Evolutionary conservation across 129 eudicot species (phyloP), one percentile per base, ranked within the genome.

Genomic region (Oenanthe sinensis): DNA sequence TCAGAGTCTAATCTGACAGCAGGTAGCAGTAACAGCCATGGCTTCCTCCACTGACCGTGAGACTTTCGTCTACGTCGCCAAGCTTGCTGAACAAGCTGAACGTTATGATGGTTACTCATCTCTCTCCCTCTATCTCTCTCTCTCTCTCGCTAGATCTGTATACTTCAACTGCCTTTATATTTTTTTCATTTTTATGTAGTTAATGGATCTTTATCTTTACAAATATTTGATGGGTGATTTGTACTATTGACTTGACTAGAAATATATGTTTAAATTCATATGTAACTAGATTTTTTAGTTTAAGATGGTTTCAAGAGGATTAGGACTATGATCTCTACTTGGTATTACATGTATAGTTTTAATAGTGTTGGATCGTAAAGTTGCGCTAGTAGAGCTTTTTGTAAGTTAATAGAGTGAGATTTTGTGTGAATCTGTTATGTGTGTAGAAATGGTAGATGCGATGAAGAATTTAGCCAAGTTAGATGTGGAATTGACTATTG

Each of bases 401-500:
- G 2, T 11, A 28, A 65, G 17, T 65, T 65, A 65, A 4, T 65
- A 26, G 28, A 26, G 8, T 65, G 71, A 65, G 36, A 65, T 26
- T 12, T 65, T 28, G 40, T 65, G 42, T 26, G 42, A 28, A 65
- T 62, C 17, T 73, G 22, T 73, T 44, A 12, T 72, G 47, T 74
- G 40, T 74, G 77, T 47, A 88, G 92, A 88, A 78, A 88, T 88
- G 92, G 92, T 88, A 78, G 92, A 85, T 5, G 69, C 89, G 8
- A 88, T 88, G 92, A 88, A 88, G 85, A 86, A 84, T 33, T 84
- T 88, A 55, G 89, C 92, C 13, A 84, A 79, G 14, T 78, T 88
- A 75, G 84, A 88, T 69, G 87, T 83, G 48, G 91, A 88, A 45
- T 55, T 88, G 84, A 88, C 91, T 3, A 78, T 88, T 15, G 91